Evolutionary conservation across 495 filamentous ascomycete species (phyloP).

Genomic region (Lophium mytilinum): DNA sequence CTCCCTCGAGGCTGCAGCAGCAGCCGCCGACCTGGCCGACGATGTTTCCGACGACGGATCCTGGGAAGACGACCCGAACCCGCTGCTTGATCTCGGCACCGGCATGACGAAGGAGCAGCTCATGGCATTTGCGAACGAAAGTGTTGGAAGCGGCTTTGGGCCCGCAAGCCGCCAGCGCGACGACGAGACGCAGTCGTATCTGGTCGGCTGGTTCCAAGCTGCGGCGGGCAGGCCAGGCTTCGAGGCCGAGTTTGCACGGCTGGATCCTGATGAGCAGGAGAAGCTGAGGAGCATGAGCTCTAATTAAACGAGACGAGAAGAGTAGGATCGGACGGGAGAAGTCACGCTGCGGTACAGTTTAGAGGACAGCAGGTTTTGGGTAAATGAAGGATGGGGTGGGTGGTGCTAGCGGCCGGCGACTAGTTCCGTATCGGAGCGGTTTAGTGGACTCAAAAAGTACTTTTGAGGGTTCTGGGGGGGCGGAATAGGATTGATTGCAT

Average conservation of each 20-base stretch:
- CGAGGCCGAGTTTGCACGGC: conserved; percentile 57
- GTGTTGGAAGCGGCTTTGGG: conserved; percentile 48
- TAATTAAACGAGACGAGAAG: too few species aligned
- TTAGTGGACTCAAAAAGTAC: too few species aligned
- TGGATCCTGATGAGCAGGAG: conserved; percentile 65
- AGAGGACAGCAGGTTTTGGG: too few species aligned
- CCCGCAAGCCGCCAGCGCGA: conserved; percentile 61
- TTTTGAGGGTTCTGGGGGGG: too few species aligned
- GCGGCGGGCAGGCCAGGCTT: conserved; percentile 61
- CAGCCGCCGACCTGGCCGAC: conserved; percentile 30
- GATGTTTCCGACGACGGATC: conserved; percentile 56
- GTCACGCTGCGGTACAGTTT: too few species aligned
- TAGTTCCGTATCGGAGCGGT: too few species aligned
- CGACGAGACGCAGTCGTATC: conserved; percentile 81
- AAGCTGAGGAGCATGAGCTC: conserved; percentile 44
- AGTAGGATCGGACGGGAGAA: too few species aligned
- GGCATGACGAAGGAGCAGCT: conserved; percentile 45
- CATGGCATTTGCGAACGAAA: conserved; percentile 53
- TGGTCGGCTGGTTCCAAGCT: conserved; percentile 72
- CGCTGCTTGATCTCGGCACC: conserved; percentile 53
- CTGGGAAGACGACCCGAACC: conserved; percentile 82
- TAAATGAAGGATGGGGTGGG: too few species aligned
- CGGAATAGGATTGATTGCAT: too few species aligned
- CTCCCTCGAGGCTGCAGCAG: conserved; percentile 25
- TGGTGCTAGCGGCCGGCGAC: too few species aligned